These are phyloP conservation scores for Zygoascus hellenicus DNA, from an alignment of 1,139 yeast species.

Conservation along the genomic window DNA sequence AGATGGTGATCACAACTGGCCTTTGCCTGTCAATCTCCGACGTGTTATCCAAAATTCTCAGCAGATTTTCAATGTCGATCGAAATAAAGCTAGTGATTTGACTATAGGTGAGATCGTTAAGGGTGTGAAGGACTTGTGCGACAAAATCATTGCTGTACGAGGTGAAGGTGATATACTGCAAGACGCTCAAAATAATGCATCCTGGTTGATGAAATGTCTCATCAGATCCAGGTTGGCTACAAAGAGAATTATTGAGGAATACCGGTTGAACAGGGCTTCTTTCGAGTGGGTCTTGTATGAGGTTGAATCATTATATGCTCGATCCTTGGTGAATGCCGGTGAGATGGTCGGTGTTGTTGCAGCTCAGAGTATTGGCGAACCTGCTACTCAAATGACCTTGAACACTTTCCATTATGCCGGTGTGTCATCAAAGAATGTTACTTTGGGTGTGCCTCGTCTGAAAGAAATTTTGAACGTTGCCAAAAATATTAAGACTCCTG, in stretches of 20 bases:
- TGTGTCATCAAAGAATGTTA: conserved; percentile 98
- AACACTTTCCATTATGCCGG: conserved; percentile 99
- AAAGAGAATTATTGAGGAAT: conserved; percentile 89
- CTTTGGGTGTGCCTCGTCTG: conserved; percentile 98
- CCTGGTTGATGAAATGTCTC: conserved; percentile 82
- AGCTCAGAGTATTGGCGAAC: conserved; percentile 99
- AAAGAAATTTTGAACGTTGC: conserved; percentile 99
- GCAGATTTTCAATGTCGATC: conserved; percentile 92
- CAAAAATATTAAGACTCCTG: conserved; percentile 97
- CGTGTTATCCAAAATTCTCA: conserved; percentile 97
- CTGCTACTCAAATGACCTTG: conserved; percentile 98
- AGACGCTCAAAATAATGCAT: conserved; percentile 93
- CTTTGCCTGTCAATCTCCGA: conserved; percentile 92
- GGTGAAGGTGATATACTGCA: conserved; percentile 67
- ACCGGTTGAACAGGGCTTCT: conserved; percentile 73
- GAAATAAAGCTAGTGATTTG: conserved; percentile 84
- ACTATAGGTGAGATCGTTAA: conserved; percentile 72
- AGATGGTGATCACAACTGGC: conserved; percentile 96
- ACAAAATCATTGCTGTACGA: conserved; percentile 68
- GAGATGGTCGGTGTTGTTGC: conserved; percentile 99
- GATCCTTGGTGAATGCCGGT: conserved; percentile 94
- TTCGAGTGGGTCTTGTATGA: conserved; percentile 97
- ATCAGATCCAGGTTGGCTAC: conserved; percentile 88
- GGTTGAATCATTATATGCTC: conserved; percentile 86
- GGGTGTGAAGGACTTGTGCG: conserved; percentile 66